Base-by-base conservation (phyloP, 2,329 filamentous ascomycete genomes). In the Colletotrichum camelliae region DNA sequence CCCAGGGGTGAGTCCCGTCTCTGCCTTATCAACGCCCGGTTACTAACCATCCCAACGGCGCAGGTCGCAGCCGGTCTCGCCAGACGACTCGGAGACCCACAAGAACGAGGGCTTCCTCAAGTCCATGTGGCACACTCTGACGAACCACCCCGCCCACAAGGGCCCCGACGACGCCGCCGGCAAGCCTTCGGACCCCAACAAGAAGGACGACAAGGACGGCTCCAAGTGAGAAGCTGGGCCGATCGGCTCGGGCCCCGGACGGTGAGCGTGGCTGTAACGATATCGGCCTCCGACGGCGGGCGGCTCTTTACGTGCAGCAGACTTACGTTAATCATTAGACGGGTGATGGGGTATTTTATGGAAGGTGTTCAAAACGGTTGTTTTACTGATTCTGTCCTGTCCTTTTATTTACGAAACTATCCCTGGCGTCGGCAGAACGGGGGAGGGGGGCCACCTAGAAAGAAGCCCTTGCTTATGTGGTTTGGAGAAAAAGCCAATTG, bases 31-130 rank as follows among this genome's bases (percentile, higher is more conserved):
- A 29, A 29, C 29, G 5, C 83, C n/a, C 27, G 18, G 10, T 67
- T 71, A 35, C 75, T 77, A 35, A 77, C 70, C 33, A 37, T 7
- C 29, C 29, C 29, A 7, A 48, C 37, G 55, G 52, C 29, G 29
- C 52, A 78, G 77, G 72, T 69, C 75, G 9, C 75, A 71, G 35
- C 64, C 64, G 61, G 77, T 62, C 72, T 74, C 74, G 31, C 67
- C 81, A 12, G 79, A 81, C 58, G 80, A 83, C 67, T 79, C 84
- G 18, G 87, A 88, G 58, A 86, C 89, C 1, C 93, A 96, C 83
- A 94, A 94, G 85, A 92, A 94, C 81, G 96, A 98, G 84, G 95
- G 96, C 4, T 98, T 98, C 82, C 87, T 98, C 76, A 98, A 97
- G 87, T 95, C 93, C 57, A 93, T 97, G 78, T 98, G 96, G 96